Conservation (phyloP, 2,329 filamentous ascomycete genomes). For the Colletotrichum somersetense region DNA sequence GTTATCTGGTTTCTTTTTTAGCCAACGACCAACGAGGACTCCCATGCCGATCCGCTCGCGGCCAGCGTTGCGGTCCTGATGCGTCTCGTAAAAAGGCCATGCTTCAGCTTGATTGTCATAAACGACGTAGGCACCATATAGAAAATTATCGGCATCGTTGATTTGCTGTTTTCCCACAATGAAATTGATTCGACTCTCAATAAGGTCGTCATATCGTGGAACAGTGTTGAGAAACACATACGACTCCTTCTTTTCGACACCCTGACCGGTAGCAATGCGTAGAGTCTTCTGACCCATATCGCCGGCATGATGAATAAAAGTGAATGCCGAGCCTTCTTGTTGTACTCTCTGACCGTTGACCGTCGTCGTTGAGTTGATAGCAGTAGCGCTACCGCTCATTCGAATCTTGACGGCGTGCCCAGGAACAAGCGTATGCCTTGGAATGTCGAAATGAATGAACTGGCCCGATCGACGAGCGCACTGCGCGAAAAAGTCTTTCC, state of each 20-base stretch:
- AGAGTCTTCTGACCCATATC: constrained; percentile 19
- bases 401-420: constrained; percentile 8
- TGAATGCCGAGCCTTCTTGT: constrained; percentile 2
- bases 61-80: constrained; percentile 35
- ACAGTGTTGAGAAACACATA: constrained; percentile 36
- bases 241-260: not conserved
- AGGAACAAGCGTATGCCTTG: constrained; percentile 16
- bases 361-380: constrained; percentile 18
- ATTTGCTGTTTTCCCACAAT: constrained; percentile 37
- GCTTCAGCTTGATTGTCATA: constrained; percentile 40
- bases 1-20: constrained; percentile 11
- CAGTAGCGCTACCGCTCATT: constrained; percentile 9
- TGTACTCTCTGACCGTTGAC: constrained; percentile 15
- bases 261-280: constrained; percentile 1
- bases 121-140: constrained; percentile 30
- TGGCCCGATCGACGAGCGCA: constrained; percentile 26
- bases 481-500: constrained; percentile 34
- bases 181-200: constrained; percentile 30
- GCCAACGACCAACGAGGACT: constrained; percentile 34
- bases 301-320: constrained; percentile 15
- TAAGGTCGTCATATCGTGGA: constrained; percentile 25
- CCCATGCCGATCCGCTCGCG: constrained; percentile 40
- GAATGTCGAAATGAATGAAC: constrained; percentile 25
- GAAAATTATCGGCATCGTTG: not conserved
- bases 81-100: constrained; percentile 27